Evolutionary conservation across 2,329 filamentous ascomycete genomes (phyloP), one percentile per base, ranked within the genome.

Genomic region (Sarocladium kiliense): DNA sequence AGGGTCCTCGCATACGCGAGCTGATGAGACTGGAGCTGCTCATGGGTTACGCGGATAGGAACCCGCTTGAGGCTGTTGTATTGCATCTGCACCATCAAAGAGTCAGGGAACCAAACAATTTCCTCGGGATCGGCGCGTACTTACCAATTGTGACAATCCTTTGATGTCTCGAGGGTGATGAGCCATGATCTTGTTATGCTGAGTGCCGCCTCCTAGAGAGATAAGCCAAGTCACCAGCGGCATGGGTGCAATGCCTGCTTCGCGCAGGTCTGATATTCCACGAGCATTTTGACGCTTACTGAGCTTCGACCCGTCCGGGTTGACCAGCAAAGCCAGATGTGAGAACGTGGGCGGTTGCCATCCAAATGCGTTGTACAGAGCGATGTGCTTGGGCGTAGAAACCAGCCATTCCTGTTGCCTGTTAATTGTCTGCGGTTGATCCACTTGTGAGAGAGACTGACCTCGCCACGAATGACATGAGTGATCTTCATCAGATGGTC

Each of bases 401-500:
- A 93, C 84, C 73, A 99, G 88, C 94, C 94, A 99, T 80, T 99
- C 94, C 79, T 51, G 19, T 10, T 3, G 7, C 3, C 4, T 18
- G 44, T 47, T 16, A 47, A 23, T n/a, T 7, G 12, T 30, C 21
- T 4, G 23, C 4, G 11, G 3, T 30, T 10, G 6, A n/a, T 27
- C 16, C 41, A 7, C 14, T 89, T 54, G 36, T 11, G 3, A 3
- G 10, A 54, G 54, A 11, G 19, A 54, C 80, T 64, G 71, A 88
- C 86, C 25, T 88, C 87, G 54, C 93, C 94, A 41, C 94, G 86
- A 57, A 99, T 89, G 14, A 99, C 94, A 70, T 97, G 93, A 0
- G 92, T 97, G 61, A 99, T 95, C 57, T 89, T 76, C 94, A 99
- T 99, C 58, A 88, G 77, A 68, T 97, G 90, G 65, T 99, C 94